A percentile compares a stretch with the other conserved stretches of the same genome.
Conservation (phyloP, 345 rosid species). For the Sapria himalayana region DNA sequence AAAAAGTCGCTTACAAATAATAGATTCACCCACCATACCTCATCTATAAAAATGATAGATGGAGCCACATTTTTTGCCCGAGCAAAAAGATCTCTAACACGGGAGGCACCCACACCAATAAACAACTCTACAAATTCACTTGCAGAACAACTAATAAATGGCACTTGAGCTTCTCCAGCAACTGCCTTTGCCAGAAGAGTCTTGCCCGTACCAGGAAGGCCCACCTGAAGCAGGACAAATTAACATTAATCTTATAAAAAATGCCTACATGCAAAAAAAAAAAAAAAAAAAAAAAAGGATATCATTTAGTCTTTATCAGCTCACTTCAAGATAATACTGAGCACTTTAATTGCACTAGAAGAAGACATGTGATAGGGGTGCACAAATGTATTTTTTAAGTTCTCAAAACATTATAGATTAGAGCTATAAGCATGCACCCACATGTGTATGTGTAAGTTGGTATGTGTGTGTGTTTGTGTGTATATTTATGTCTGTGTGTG, state of each 20-base stretch:
- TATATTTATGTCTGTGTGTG: no score
- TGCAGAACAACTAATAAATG: conserved; percentile 88
- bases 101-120: conserved; percentile 99
- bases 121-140: conserved; percentile 91
- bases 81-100: conserved; percentile 88
- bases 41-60: conserved; percentile 83
- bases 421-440: no score
- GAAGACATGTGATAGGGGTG: no score
- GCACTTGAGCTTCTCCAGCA: conserved; percentile 94
- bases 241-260: conserved; percentile 1
- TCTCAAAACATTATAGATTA: no score
- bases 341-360: no score
- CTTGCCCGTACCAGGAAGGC: conserved; percentile 97
- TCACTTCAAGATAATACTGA: no score
- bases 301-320: conserved; percentile 2
- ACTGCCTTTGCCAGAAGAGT: conserved; percentile 91
- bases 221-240: no score
- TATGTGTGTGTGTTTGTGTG: no score
- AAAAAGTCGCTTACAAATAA: not conserved
- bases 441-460: no score
- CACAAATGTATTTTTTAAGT: no score
- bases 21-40: conserved; percentile 21
- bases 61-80: conserved; percentile 97
- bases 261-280: conserved; percentile 1
- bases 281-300: not conserved